Conservation (phyloP, 345 rosid species). For the Citrus inodora region DNA sequence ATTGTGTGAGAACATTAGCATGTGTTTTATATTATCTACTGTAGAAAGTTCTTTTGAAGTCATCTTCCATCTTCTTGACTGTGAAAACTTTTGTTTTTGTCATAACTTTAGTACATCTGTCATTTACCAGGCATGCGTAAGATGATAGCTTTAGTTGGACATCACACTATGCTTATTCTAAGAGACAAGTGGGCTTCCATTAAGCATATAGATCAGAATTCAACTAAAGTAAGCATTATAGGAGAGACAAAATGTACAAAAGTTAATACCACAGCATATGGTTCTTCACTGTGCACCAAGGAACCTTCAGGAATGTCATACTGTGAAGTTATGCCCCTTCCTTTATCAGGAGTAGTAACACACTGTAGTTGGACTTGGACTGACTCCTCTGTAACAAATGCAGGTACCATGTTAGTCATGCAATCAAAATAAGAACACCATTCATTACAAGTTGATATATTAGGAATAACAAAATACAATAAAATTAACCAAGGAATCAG, state of each 20-base stretch:
- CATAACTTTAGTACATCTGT: not conserved
- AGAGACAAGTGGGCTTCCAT: not conserved
- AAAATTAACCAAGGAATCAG: not conserved
- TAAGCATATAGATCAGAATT: not conserved
- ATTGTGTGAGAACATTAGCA: no score
- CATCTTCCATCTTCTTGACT: not conserved
- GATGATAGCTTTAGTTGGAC: not conserved
- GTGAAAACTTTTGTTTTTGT: not conserved
- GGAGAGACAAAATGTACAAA: slow-evolving; percentile 5
- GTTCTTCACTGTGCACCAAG: slow-evolving; percentile 71
- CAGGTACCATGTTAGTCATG: slow-evolving; percentile 2
- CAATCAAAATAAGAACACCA: not conserved
- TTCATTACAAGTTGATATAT: not conserved
- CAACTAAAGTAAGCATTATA: not conserved
- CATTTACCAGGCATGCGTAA: not conserved
- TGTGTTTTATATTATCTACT: no score
- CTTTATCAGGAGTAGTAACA: slow-evolving; percentile 60
- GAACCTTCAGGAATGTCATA: slow-evolving; percentile 63
- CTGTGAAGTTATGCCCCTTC: slow-evolving; percentile 67
- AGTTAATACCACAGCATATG: slow-evolving; percentile 58
- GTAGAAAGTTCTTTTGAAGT: not conserved
- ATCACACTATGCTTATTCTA: not conserved
- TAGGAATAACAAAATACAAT: slow-evolving; percentile 3
- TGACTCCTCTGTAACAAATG: slow-evolving; percentile 39
- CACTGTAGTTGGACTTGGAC: slow-evolving; percentile 34